Base-by-base conservation (phyloP, 192 early-diverging fungal genomes). In the Umbelopsis isabellina region DNA sequence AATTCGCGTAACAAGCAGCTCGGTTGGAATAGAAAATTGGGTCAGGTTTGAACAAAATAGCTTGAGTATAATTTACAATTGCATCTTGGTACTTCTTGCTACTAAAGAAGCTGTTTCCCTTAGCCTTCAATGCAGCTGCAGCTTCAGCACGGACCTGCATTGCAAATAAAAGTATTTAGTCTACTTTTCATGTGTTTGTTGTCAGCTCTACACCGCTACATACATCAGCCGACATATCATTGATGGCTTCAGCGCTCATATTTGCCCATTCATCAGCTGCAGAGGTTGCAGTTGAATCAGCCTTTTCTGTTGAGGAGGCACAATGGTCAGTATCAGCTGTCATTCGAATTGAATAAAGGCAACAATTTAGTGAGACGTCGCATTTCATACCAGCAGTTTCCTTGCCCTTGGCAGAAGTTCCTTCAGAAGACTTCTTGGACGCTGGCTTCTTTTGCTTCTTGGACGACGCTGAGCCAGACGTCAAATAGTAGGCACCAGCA, bases 21-120 rank as follows among this genome's bases (percentile, higher is more conserved):
- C 98, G 91, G 86, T 99, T 99, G 70, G 91, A 91, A 83, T 87
- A 98, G 73, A 91, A 98, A 47, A 99, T 90, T 6, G 96, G 87
- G 77, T 93, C 87, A 44, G 90, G 82, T 45, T 83, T 84, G 69
- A 96, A 91, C 21, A 83, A 85, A 74, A 99, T 91, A 1, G 98
- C 98, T 77, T 93, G 86, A 16, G 93, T 87, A 84, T 99, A 99
- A 20, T 91, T 74, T 64, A 89, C 86, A 58, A 94, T 91, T 9
- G 97, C 97, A 69, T 93, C 92, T 15, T 85, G 70, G 83, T 91
- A 97, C 74, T 92, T 91, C 75, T 90, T 93, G 72, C 85, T 85
- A 22, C 84, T 82, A 81, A 93, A 99, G 79, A 90, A 88, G 70
- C 85, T 86, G 84, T 99, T 99, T 65, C 97, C 97, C 15, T 87